Base-by-base conservation (phyloP, 2,329 filamentous ascomycete species). In the Hypoxylon sp. region DNA sequence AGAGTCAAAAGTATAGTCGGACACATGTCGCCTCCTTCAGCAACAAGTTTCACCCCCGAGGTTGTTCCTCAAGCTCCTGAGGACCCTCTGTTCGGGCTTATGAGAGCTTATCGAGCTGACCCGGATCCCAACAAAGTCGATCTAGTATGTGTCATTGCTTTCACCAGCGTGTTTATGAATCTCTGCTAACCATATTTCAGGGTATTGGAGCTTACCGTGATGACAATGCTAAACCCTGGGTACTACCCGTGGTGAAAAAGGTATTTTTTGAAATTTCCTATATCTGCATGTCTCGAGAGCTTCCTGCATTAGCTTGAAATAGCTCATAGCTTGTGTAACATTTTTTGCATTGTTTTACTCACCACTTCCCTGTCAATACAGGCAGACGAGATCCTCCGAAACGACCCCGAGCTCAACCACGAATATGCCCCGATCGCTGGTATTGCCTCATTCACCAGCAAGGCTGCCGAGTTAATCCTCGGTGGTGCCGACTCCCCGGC, bases 341-440 rank as follows among this genome's bases (percentile, higher is more conserved):
- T 50, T 53, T 14, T 14, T 31, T 68, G 63, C 19, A 22, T 22
- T 22, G n/a, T 22, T 22, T 22, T 22, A 66, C 74, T 77, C 60
- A 77, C 71, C 63, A 53, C 56, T 52, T 52, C 35, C 59, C 65
- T 53, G 73, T 58, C 65, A 56, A 46, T 72, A 57, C 79, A 98
- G 95, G 96, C 96, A 75, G 94, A 98, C 80, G 92, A 96, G 73
- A 90, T 94, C 76, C 88, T 98, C 73, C 92, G 91, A 81, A 91
- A 92, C 79, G 94, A 98, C 82, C 94, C 95, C 78, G 88, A 93
- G 67, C 87, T 97, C 76, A 97, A 99, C 85, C 95, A 99, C 86
- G 96, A 99, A 87, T 99, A 99, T 83, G 93, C 97, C 67, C 95
- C 96, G 66, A 99, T 99, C 80, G 92, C 94, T 70, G 96, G 96